Percentiles rank a stretch among this genome's conserved stretches.
phyloP scores from a whole-genome alignment of 352 stramenopile genomes.

The Aphanomyces euteiches region DNA sequence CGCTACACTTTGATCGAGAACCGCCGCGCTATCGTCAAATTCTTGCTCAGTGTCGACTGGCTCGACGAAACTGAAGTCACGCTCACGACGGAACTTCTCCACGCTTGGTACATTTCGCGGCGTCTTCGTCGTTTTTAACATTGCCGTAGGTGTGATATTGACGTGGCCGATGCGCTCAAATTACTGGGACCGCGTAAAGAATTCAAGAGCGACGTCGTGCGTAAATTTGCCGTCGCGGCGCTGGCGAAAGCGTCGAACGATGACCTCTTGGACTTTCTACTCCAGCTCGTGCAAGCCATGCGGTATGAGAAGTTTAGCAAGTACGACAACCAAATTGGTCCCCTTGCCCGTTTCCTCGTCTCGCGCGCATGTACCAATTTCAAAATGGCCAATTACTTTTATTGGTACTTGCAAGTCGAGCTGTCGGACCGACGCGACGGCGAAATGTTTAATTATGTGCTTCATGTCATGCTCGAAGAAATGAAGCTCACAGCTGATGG shows the following conservation, averaged over 20 bases:
- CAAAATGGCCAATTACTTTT: constrained; percentile 98
- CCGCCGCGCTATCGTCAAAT: constrained; percentile 96
- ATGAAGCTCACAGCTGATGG: constrained; percentile 90
- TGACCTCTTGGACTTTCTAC: constrained; percentile 95
- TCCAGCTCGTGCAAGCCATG: constrained; percentile 98
- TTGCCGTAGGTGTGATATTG: constrained; percentile 73
- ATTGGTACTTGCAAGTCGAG: constrained; percentile 90
- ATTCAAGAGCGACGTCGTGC: constrained; percentile 88
- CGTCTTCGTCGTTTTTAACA: constrained; percentile 33
- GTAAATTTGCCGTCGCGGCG: constrained; percentile 96
- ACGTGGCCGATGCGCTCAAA: constrained; percentile 97
- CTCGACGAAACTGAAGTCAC: constrained; percentile 96
- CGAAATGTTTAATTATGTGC: constrained; percentile 72
- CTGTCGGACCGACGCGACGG: constrained; percentile 66
- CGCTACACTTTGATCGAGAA: constrained; percentile 94
- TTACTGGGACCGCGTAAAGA: constrained; percentile 90
- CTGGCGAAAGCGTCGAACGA: constrained; percentile 94
- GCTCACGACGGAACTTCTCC: constrained; percentile 81
- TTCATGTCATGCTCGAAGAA: constrained; percentile 92
- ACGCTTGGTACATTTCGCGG: constrained; percentile 45
- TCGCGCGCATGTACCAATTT: constrained; percentile 90
- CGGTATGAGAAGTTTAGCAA: constrained; percentile 73
- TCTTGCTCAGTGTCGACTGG: constrained; percentile 98
- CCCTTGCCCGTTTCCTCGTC: constrained; percentile 93
- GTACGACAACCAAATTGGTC: constrained; percentile 50